Percentiles rank a stretch among this genome's conserved stretches.
phyloP scores from a whole-genome alignment of 169 alveolate species.

The Cyclospora cayetanensis region DNA sequence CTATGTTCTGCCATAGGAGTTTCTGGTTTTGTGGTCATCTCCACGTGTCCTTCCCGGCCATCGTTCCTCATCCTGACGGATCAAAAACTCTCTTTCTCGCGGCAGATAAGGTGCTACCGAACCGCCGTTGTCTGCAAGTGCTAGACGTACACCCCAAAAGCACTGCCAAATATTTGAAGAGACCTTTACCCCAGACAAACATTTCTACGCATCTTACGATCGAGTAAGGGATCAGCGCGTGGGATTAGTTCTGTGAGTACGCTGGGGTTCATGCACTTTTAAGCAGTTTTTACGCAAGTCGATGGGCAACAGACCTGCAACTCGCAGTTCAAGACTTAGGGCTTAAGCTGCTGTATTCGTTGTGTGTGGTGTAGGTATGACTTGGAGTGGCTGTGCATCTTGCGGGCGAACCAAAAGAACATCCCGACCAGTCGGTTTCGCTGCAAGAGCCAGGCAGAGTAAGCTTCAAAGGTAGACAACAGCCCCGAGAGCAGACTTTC shows the following conservation, averaged over 20 bases:
- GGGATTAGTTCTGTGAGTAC: no score
- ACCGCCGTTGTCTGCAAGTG: constrained; percentile 44
- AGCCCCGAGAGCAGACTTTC: background rate
- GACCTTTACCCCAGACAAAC: background rate
- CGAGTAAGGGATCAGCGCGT: no score
- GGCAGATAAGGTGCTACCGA: constrained; percentile 63
- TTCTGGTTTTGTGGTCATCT: constrained; percentile 66
- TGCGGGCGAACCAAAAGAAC: constrained; percentile 42
- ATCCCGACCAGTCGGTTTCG: background rate
- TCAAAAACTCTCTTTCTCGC: constrained; percentile 48
- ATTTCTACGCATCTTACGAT: background rate
- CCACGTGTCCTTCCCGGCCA: constrained; percentile 50
- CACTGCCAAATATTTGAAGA: background rate
- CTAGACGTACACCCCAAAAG: background rate
- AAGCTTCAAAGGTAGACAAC: background rate
- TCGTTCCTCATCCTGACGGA: background rate
- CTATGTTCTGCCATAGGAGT: background rate
- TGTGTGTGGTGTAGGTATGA: constrained; percentile 1
- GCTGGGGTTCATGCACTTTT: no score
- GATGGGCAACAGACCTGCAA: no score
- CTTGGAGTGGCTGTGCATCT: constrained; percentile 61
- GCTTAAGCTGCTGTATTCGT: background rate
- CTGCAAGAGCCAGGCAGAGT: background rate
- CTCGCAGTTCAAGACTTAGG: background rate
- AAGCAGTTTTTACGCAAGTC: no score